Percentiles rank a stretch among this genome's conserved stretches.
These are phyloP conservation scores for Bocquillonia castaneifolia DNA, from an alignment of 441 rosid species.

Conservation along the genomic window DNA sequence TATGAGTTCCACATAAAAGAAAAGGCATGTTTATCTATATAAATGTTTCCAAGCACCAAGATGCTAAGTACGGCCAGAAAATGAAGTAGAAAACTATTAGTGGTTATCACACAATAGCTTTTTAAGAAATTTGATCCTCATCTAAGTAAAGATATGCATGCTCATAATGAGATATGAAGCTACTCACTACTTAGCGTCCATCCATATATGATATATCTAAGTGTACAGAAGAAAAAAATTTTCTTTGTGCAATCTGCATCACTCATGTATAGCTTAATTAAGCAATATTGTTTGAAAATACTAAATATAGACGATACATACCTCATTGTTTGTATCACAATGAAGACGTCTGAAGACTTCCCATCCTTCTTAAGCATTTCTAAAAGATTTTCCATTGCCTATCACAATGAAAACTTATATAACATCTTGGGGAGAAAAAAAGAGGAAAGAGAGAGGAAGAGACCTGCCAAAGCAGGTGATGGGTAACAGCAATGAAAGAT, in stretches of 20 bases:
- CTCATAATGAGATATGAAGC: neutral
- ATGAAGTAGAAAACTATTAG: neutral
- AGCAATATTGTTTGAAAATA: neutral
- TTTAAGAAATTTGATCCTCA: neutral
- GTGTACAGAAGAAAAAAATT: neutral
- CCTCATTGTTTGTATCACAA: constrained; percentile 65
- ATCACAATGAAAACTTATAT: constrained; percentile 20
- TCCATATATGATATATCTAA: neutral
- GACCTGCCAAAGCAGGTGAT: neutral
- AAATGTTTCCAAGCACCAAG: neutral
- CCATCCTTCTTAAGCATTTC: constrained; percentile 78
- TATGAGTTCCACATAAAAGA: neutral
- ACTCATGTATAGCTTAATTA: neutral
- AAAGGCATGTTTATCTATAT: neutral
- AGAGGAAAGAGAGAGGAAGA: neutral
- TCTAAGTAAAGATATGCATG: neutral
- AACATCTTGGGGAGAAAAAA: neutral
- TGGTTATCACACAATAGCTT: neutral
- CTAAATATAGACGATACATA: constrained; percentile 22
- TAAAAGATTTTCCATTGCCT: constrained; percentile 66
- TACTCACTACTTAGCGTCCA: neutral
- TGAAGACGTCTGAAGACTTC: constrained; percentile 54
- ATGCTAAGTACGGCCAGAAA: neutral
- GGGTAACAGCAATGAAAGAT: constrained; percentile 10
- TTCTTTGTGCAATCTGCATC: neutral